Conservation (phyloP, 2,329 filamentous ascomycete species). For the Aspergillus brunneoviolaceus region DNA sequence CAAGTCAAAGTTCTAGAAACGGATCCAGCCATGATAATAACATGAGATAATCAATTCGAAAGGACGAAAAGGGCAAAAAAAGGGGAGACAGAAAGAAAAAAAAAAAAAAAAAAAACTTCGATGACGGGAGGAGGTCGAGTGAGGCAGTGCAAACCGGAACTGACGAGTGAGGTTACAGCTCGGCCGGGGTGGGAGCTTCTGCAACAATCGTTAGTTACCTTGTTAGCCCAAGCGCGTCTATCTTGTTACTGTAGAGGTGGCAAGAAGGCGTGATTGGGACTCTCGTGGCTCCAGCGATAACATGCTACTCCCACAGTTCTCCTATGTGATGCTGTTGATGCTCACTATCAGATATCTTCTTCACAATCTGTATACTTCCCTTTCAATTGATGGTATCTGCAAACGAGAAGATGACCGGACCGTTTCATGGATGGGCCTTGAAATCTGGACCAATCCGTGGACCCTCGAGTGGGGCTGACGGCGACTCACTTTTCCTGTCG, state of each 20-base stretch:
- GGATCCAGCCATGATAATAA: neutral
- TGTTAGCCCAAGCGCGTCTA: constrained; percentile 3
- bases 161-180: constrained; percentile 21
- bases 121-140: constrained; percentile 13
- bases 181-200: constrained; percentile 10
- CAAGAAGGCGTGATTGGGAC: neutral
- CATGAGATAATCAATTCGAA: neutral
- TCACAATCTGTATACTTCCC: neutral
- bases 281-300: neutral
- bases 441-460: constrained; percentile 4
- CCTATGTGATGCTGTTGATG: no score
- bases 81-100: constrained; percentile 10
- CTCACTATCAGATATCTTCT: neutral
- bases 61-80: constrained; percentile 10
- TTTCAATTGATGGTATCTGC: neutral
- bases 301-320: neutral
- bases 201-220: constrained; percentile 9
- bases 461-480: neutral
- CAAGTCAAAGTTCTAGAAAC: neutral
- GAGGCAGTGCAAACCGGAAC: constrained; percentile 34
- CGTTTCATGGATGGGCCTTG: neutral
- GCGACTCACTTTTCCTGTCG: neutral
- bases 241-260: neutral
- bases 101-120: constrained; percentile 10
- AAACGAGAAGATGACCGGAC: neutral